Conservation (phyloP, 2,329 filamentous ascomycete genomes). For the Zopfia rhizophila region DNA sequence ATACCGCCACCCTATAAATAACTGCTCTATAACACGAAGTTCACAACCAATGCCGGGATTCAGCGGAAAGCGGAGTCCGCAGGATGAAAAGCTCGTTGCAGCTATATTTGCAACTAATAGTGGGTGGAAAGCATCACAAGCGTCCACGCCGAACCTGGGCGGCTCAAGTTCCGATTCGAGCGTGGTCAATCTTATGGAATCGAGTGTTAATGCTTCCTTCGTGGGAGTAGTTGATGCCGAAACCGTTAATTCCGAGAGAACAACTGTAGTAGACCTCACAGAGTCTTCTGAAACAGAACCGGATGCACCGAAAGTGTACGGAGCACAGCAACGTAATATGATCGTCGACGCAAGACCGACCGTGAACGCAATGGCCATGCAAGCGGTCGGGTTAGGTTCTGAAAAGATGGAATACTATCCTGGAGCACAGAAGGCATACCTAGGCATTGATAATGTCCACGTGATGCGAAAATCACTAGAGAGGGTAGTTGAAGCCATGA, state of each 20-base stretch:
- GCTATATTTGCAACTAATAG: slow-evolving; percentile 83
- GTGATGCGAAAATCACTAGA: slow-evolving; percentile 94
- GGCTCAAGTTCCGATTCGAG: slow-evolving; percentile 46
- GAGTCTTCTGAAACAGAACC: slow-evolving; percentile 49
- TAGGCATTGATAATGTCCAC: slow-evolving; percentile 98
- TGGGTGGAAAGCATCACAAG: slow-evolving; percentile 44
- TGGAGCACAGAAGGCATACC: slow-evolving; percentile 87
- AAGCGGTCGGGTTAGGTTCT: slow-evolving; percentile 89
- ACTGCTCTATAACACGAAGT: slow-evolving; percentile 94
- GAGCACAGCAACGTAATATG: slow-evolving; percentile 90
- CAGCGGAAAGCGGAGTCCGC: slow-evolving; percentile 86
- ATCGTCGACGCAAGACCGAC: slow-evolving; percentile 96
- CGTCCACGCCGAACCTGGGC: slow-evolving; percentile 35
- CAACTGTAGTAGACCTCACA: slow-evolving; percentile 39
- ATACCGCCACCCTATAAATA: slow-evolving; percentile 96
- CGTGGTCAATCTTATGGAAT: slow-evolving; percentile 43
- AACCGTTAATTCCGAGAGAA: slow-evolving; percentile 23
- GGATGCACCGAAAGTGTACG: slow-evolving; percentile 70
- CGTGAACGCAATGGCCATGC: slow-evolving; percentile 94
- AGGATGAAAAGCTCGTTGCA: slow-evolving; percentile 92
- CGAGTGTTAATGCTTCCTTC: slow-evolving; percentile 47
- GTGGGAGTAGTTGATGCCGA: slow-evolving; percentile 42
- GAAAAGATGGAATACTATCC: slow-evolving; percentile 99
- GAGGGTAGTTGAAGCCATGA: slow-evolving; percentile 87
- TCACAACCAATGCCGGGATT: slow-evolving; percentile 92